Evolutionary conservation across 129 eudicot genomes (phyloP).

Genomic region (Lonicera japonica): DNA sequence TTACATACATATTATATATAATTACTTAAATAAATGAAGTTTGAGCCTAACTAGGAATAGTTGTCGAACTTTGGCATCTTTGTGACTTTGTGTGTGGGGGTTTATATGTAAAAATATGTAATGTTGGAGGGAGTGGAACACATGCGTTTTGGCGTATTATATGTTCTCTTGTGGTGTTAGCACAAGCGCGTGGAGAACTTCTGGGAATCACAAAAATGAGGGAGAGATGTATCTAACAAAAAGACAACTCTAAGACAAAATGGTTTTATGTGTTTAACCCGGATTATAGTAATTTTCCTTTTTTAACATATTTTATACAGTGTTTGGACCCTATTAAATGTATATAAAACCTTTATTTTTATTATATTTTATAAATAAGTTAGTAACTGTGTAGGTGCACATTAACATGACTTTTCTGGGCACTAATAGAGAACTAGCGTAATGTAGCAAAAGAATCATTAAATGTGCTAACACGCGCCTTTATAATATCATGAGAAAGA

Average conservation of each 20-base stretch:
- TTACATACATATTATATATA: no score
- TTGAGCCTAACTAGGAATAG: not conserved
- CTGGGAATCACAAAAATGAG: constrained; percentile 8
- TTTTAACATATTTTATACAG: no score
- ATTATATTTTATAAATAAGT: no score
- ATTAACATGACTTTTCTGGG: no score
- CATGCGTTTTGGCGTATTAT: constrained; percentile 32
- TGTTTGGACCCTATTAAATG: no score
- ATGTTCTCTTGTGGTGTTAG: constrained; percentile 6
- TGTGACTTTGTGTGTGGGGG: not conserved
- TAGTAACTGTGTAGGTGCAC: no score
- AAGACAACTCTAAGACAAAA: not conserved
- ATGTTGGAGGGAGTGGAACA: not conserved
- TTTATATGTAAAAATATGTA: not conserved
- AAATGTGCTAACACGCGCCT: not conserved
- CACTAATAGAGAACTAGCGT: no score
- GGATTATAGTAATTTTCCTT: no score
- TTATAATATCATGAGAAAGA: not conserved
- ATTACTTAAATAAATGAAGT: no score
- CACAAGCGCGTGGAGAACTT: constrained; percentile 3
- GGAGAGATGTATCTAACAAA: not conserved
- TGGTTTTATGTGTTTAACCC: not conserved
- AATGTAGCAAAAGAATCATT: not conserved
- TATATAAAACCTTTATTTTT: no score
- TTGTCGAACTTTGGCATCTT: not conserved